phyloP scores from a whole-genome alignment of 2,329 filamentous ascomycete species.

The Sporothrix mexicana region DNA sequence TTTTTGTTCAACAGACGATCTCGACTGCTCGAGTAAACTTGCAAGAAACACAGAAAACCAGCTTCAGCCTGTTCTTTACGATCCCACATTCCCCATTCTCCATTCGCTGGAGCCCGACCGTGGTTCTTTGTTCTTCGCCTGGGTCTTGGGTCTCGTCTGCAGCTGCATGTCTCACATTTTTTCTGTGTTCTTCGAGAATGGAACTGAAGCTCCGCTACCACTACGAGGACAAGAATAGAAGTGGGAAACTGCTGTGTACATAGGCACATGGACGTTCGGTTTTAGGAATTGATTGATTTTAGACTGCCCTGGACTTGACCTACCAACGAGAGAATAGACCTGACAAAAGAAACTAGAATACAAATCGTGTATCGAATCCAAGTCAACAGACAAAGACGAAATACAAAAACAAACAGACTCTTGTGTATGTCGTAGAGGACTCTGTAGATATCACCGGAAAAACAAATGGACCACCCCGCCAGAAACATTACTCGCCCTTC shows the following conservation, averaged over 20 bases:
- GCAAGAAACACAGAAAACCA: neutral
- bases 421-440: too few species aligned
- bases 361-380: neutral
- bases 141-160: conserved; percentile 12
- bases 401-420: neutral
- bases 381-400: neutral
- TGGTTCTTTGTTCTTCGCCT: neutral
- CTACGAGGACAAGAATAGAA: conserved; percentile 19
- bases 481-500: neutral
- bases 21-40: neutral
- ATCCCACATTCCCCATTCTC: neutral
- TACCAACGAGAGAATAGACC: neutral
- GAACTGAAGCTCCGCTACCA: neutral
- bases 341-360: neutral
- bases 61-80: neutral
- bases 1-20: conserved; percentile 14
- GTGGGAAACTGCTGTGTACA: neutral
- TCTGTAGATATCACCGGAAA: neutral
- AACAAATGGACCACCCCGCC: neutral
- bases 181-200: neutral
- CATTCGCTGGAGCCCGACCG: neutral
- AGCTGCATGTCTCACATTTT: conserved; percentile 19
- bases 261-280: neutral
- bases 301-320: neutral
- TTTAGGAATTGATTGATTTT: neutral